phyloP scores from a whole-genome alignment of 257 asterid species.

The Solanum bulbocastanum region DNA sequence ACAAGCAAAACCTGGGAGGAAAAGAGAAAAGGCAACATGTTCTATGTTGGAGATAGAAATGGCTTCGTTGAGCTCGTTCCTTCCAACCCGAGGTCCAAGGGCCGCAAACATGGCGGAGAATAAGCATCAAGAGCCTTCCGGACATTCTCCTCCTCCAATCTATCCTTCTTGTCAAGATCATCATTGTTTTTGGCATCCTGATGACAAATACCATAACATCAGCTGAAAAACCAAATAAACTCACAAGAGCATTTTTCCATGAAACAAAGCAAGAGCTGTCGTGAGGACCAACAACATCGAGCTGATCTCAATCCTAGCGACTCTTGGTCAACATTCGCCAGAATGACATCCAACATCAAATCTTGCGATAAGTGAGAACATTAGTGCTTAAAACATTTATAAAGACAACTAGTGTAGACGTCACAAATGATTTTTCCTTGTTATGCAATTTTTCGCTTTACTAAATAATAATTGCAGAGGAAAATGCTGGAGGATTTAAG shows the following conservation, averaged over 20 bases:
- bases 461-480: neutral
- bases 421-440: neutral
- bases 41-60: conserved; percentile 6
- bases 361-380: neutral
- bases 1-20: neutral
- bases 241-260: neutral
- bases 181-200: conserved; percentile 87
- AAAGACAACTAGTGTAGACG: neutral
- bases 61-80: conserved; percentile 43
- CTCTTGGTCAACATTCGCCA: neutral
- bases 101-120: conserved; percentile 72
- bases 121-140: conserved; percentile 58
- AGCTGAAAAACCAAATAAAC: neutral
- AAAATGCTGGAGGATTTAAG: neutral
- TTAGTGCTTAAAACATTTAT: neutral
- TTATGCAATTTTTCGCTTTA: neutral
- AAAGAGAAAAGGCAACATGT: neutral
- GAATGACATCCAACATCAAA: neutral
- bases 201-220: neutral
- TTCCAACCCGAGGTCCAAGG: conserved; percentile 34
- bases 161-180: conserved; percentile 54
- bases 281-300: neutral
- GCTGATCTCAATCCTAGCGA: neutral
- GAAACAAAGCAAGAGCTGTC: neutral
- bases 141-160: conserved; percentile 35